Evolutionary conservation across 164 flowering plant species (phyloP).

Genomic region (Paratinospora sagittata): DNA sequence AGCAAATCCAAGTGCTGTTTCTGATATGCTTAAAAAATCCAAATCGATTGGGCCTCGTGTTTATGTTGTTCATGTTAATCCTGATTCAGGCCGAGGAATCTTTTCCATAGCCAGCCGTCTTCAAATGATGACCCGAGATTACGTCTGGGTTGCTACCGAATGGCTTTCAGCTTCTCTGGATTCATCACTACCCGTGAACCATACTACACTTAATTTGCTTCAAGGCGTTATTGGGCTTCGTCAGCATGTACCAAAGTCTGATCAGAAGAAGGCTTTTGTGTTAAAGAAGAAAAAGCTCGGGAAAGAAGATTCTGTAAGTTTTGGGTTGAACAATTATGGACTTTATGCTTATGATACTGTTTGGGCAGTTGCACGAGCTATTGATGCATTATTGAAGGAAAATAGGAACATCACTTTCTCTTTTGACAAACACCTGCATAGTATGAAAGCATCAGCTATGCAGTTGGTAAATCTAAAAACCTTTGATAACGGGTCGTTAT

Average conservation of each 20-base stretch:
- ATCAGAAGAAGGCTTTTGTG: constrained; percentile 34
- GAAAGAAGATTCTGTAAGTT: constrained; percentile 22
- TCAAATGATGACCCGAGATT: constrained; percentile 51
- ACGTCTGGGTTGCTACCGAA: constrained; percentile 79
- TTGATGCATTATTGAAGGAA: constrained; percentile 41
- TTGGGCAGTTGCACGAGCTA: constrained; percentile 53
- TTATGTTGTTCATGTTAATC: constrained; percentile 62
- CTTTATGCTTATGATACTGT: constrained; percentile 72
- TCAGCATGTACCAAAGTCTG: constrained; percentile 46
- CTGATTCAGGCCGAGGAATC: constrained; percentile 43
- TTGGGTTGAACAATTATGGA: constrained; percentile 47
- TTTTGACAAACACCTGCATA: constrained; percentile 16
- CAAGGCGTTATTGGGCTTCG: constrained; percentile 62
- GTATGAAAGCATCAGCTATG: constrained; percentile 13
- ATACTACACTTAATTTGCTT: constrained; percentile 18
- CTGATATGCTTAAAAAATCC: constrained; percentile 31
- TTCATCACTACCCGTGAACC: constrained; percentile 28
- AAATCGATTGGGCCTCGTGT: constrained; percentile 54
- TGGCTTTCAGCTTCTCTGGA: constrained; percentile 68
- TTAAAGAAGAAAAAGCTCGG: constrained; percentile 38
- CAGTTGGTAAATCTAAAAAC: constrained; percentile 35
- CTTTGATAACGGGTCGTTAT: constrained; percentile 42
- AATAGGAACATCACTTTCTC: constrained; percentile 44
- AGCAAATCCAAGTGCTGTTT: constrained; percentile 23
- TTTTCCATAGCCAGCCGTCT: constrained; percentile 48